Base-by-base conservation (phyloP, 1,284 basidiomycete genomes). In the Meira nashicola region DNA sequence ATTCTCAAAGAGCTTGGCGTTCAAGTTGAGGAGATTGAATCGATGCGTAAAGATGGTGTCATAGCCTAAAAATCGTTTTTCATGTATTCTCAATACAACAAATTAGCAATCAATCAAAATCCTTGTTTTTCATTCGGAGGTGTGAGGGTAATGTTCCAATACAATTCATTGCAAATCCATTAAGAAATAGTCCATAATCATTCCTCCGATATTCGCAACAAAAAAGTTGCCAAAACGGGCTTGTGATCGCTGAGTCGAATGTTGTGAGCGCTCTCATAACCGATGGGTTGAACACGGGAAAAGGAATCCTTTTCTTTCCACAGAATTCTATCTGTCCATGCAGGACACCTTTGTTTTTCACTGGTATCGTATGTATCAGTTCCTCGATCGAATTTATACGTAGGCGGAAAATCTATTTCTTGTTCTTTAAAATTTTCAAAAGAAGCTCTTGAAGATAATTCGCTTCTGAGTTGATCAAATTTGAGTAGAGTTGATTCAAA, bases 381-480 rank as follows among this genome's bases (percentile, higher is more conserved):
- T 6, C 59, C 64, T 10, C 53, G 21, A 46, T 65, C 64, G 23
- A 51, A 63, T 48, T 65, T 65, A 54, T 59, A 65, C 48, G 63
- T 65, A 17, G 63, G 63, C 15, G 43, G 28, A 50, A 65, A 65
- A n/a, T 1, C 97, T 52, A 74, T 74, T 0, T 65, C 63, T 6
- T 66, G 68, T 58, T 75, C 89, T 10, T 80, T 71, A 71, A 91
- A 91, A 9, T 88, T 88, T 28, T 77, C 72, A 58, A 82, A 80
- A 0, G 84, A 83, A 19, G 37, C 21, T 6, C 80, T 79, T 6
- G 79, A 74, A 43, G 82, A 80, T 84, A 92, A 87, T n/a, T 89
- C 80, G 46, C 83, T 83, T 17, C 83, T 84, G 5, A 92, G 81
- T 71, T 92, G 89, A 73, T 92, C 89, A 74, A 92, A 92, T 53